Percentiles rank a stretch among this genome's conserved stretches.
Conservation (phyloP, 1,284 basidiomycete species). For the Amylostereum areolatum region DNA sequence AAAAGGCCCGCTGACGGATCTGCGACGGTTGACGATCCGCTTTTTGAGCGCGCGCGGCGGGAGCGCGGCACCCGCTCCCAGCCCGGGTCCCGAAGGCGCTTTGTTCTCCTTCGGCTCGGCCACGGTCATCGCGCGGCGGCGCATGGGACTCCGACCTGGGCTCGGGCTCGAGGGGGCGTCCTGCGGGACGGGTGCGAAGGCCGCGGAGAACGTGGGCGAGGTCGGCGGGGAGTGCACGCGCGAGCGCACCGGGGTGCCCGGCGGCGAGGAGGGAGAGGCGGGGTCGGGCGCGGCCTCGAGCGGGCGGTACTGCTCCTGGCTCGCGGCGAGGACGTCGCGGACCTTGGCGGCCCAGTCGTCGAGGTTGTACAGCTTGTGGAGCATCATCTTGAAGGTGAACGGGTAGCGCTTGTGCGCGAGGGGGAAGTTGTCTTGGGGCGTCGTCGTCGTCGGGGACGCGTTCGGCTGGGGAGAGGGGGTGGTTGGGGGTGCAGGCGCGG, state of each 20-base stretch:
- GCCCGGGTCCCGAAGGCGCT: background rate
- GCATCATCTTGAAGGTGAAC: conserved; percentile 61
- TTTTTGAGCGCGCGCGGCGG: conserved; percentile 39
- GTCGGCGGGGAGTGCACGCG: background rate
- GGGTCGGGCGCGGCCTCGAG: conserved; percentile 28
- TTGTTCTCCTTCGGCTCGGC: conserved; percentile 9
- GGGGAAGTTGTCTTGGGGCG: conserved; percentile 31
- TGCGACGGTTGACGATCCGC: conserved; percentile 48
- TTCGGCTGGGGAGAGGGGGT: conserved; percentile 25
- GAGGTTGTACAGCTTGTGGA: conserved; percentile 56
- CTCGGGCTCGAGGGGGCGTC: background rate
- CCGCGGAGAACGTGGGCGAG: background rate
- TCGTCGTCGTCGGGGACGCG: conserved; percentile 22
- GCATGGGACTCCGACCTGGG: background rate
- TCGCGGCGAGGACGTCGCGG: conserved; percentile 45
- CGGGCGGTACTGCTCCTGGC: conserved; percentile 47
- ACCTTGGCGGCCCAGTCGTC: conserved; percentile 58
- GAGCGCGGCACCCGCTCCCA: background rate
- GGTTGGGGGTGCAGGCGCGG: no score
- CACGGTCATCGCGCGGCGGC: conserved; percentile 1
- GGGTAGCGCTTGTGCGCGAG: conserved; percentile 34
- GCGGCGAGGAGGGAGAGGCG: background rate
- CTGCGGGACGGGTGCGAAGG: conserved; percentile 3
- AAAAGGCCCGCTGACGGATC: conserved; percentile 33
- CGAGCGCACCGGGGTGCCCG: conserved; percentile 1